A percentile compares a stretch with the other conserved stretches of the same genome.
phyloP scores from a whole-genome alignment of 169 alveolate species.

The Plasmodium vinckei region DNA sequence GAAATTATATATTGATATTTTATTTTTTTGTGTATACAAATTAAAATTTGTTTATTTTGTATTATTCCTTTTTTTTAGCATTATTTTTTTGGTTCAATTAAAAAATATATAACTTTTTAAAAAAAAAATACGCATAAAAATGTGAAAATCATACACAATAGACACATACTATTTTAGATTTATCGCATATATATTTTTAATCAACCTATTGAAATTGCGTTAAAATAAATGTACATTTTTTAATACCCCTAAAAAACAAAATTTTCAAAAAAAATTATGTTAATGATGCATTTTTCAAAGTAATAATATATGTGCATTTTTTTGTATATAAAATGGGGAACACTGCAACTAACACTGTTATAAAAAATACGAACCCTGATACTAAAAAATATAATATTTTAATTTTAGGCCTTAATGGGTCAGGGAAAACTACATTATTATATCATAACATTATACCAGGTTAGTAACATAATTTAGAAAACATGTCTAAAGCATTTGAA shows the following conservation, averaged over 20 bases:
- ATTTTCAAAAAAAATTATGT: not conserved
- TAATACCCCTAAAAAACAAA: not conserved
- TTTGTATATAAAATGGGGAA: constrained; percentile 57
- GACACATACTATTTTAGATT: too few species aligned
- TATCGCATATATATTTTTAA: too few species aligned
- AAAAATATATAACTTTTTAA: too few species aligned
- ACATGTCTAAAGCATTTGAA: too few species aligned
- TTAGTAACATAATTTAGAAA: constrained; percentile 1
- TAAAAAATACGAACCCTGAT: not conserved
- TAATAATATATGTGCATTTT: constrained; percentile 3
- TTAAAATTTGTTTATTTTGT: too few species aligned
- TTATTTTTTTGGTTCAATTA: too few species aligned
- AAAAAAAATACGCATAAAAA: not conserved
- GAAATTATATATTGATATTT: too few species aligned
- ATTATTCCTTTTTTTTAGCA: too few species aligned
- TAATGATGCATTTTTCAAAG: not conserved
- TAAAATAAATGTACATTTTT: not conserved
- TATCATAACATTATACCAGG: constrained; percentile 76
- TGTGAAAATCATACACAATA: not conserved
- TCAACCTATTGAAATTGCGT: not conserved
- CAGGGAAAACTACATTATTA: constrained; percentile 75
- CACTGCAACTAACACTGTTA: constrained; percentile 15
- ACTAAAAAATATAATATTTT: constrained; percentile 60
- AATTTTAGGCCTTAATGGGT: constrained; percentile 73
- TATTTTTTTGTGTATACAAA: too few species aligned